Evolutionary conservation across 164 flowering plant genomes (phyloP).

Genomic region (Sedum album): DNA sequence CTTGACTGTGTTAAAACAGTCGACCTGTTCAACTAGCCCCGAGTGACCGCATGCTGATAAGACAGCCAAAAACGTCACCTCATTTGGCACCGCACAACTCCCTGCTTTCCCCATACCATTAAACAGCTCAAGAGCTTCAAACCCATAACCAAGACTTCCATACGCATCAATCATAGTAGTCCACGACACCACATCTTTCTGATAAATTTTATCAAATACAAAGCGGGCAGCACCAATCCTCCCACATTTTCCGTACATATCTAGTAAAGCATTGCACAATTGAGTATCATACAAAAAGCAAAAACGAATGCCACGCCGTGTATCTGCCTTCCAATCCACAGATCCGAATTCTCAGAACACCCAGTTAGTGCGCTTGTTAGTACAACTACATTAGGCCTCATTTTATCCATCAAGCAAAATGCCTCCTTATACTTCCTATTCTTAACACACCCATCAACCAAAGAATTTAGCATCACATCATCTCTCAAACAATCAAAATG

Average conservation of each 20-base stretch:
- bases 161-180: constrained; percentile 44
- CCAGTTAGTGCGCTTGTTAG: constrained; percentile 41
- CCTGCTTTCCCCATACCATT: constrained; percentile 25
- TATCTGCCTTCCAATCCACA: constrained; percentile 40
- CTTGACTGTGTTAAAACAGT: constrained; percentile 23
- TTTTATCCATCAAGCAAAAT: constrained; percentile 21
- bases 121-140: constrained; percentile 39
- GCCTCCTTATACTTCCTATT: constrained; percentile 31
- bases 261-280: constrained; percentile 36
- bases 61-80: constrained; percentile 40
- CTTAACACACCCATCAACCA: constrained; percentile 37
- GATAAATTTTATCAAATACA: constrained; percentile 24
- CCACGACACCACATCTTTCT: constrained; percentile 42
- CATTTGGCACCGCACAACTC: constrained; percentile 27
- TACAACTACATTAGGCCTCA: constrained; percentile 39
- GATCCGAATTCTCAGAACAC: constrained; percentile 39
- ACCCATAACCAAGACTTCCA: constrained; percentile 36
- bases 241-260: constrained; percentile 57
- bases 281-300: constrained; percentile 31
- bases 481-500: constrained; percentile 24
- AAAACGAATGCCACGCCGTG: constrained; percentile 37
- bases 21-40: constrained; percentile 42
- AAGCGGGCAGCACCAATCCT: constrained; percentile 19
- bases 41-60: constrained; percentile 58
- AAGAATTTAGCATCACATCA: constrained; percentile 33